phyloP scores from a whole-genome alignment of 177 flowering plant species.

The Telopea speciosissima region DNA sequence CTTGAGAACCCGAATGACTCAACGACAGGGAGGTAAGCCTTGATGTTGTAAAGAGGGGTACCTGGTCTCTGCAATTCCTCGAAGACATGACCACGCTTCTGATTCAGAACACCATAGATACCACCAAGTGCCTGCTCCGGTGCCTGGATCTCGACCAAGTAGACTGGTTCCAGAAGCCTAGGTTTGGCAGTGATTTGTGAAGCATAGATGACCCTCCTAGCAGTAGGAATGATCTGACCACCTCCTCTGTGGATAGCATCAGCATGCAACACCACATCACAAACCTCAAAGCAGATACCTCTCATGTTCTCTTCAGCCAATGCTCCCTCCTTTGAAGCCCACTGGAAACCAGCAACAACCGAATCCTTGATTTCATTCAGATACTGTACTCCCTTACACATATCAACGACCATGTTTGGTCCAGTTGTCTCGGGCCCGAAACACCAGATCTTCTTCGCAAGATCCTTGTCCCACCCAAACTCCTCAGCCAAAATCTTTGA shows the following conservation, averaged over 20 bases:
- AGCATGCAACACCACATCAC: conserved; percentile 39
- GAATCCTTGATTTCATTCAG: conserved; percentile 45
- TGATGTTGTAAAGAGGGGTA: conserved; percentile 40
- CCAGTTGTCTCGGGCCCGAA: conserved; percentile 47
- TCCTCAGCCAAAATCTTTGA: conserved; percentile 33
- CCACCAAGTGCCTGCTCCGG: conserved; percentile 50
- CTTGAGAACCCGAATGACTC: conserved; percentile 37
- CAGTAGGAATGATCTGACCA: conserved; percentile 44
- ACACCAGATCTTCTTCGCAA: conserved; percentile 44
- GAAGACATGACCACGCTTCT: conserved; percentile 39
- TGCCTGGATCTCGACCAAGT: conserved; percentile 46
- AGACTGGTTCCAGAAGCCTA: conserved; percentile 38
- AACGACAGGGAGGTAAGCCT: conserved; percentile 36
- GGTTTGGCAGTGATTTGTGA: conserved; percentile 44
- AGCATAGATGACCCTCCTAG: conserved; percentile 40
- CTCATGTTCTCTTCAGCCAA: conserved; percentile 46
- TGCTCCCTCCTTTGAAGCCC: conserved; percentile 47
- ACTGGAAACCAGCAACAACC: conserved; percentile 41
- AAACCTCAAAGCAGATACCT: conserved; percentile 35
- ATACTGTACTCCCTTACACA: conserved; percentile 52
- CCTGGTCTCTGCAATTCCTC: conserved; percentile 46
- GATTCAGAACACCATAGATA: conserved; percentile 41
- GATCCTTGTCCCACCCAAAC: conserved; percentile 46
- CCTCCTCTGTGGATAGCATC: conserved; percentile 51
- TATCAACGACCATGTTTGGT: conserved; percentile 46